Percentiles rank a stretch among this genome's conserved stretches.
phyloP scores from a whole-genome alignment of 495 filamentous ascomycete genomes.

The Aspergillus campestris region DNA sequence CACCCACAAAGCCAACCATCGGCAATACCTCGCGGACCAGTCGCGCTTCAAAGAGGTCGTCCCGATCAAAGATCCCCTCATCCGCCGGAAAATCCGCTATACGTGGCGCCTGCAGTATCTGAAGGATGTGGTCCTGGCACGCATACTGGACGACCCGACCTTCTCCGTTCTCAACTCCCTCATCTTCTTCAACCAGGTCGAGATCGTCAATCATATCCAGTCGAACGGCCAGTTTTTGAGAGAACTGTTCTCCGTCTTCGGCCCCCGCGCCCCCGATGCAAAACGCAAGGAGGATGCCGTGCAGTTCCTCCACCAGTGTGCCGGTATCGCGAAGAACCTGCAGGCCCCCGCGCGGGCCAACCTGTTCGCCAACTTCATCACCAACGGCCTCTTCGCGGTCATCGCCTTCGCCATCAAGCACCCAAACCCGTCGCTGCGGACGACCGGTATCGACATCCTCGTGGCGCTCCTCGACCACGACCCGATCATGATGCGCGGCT shows the following conservation, averaged over 20 bases:
- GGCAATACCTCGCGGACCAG: constrained; percentile 82
- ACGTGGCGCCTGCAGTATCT: constrained; percentile 95
- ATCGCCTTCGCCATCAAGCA: constrained; percentile 89
- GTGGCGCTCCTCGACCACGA: constrained; percentile 95
- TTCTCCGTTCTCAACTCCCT: constrained; percentile 96
- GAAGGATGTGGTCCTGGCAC: constrained; percentile 95
- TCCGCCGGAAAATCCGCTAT: constrained; percentile 86
- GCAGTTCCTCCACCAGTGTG: constrained; percentile 93
- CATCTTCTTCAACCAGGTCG: constrained; percentile 98
- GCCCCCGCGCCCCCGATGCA: constrained; percentile 49
- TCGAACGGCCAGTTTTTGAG: constrained; percentile 65
- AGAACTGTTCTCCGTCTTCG: constrained; percentile 87
- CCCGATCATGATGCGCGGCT: constrained; percentile 82
- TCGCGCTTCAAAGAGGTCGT: constrained; percentile 95
- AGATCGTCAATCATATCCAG: constrained; percentile 91
- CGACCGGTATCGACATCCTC: constrained; percentile 89
- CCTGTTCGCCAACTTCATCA: constrained; percentile 84
- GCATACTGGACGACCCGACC: constrained; percentile 94
- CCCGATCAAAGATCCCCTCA: constrained; percentile 68
- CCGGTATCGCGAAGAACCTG: constrained; percentile 86
- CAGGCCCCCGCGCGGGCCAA: constrained; percentile 71
- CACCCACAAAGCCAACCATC: constrained; percentile 96
- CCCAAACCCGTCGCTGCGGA: constrained; percentile 72
- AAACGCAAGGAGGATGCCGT: constrained; percentile 88
- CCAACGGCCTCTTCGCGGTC: constrained; percentile 75